Evolutionary conservation across 1,139 yeast genomes (phyloP), one percentile per base, ranked within the genome.

Genomic region (Taiozyma sp.): DNA sequence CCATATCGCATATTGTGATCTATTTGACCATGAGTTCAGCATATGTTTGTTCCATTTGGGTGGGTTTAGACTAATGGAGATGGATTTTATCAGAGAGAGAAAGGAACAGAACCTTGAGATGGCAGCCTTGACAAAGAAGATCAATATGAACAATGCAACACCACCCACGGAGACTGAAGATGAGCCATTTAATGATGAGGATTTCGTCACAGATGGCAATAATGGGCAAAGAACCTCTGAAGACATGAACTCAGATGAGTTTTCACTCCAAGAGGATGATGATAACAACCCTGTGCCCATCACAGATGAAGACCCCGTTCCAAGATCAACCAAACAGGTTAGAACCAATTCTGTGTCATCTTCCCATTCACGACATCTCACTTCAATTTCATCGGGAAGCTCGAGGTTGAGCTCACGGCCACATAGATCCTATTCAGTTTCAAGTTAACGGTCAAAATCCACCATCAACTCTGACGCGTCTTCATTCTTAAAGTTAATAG

Each of bases 1-100:
- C 97, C 23, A 88, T 87, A 38, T 96, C 97, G 0, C 90, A 87
- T 68, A 83, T 87, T 27, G 84, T 92, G 64, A 84, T 91, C 47
- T 87, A 83, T 60, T 70, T 84, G 56, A 83, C 90, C 8, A 74
- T 84, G 2, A 19, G 19, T 91, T 87, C 65, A 77, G 84, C 41
- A 67, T 87, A 38, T 71, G 78, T 58, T 83, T 88, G 65, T 90
- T 89, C 73, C 84, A 87, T 57, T 70, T 86, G 44, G 97, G 97
- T 3, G 79, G 88, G 42, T 85, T 81, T 66, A 74, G 82, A 53
- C 67, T 90, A 51, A 76, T 90, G n/a, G 86, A 82, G 49, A 70
- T 80, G 68, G 97, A 91, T 65, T 87, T 89, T 62, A 70, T 75
- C 47, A 41, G 39, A 19, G 48, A 52, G 8, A 43, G 40, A 36